Evolutionary conservation across 768 basidiomycete species (phyloP), one percentile per base, ranked within the genome.

Genomic region (Scleroderma citrinum): DNA sequence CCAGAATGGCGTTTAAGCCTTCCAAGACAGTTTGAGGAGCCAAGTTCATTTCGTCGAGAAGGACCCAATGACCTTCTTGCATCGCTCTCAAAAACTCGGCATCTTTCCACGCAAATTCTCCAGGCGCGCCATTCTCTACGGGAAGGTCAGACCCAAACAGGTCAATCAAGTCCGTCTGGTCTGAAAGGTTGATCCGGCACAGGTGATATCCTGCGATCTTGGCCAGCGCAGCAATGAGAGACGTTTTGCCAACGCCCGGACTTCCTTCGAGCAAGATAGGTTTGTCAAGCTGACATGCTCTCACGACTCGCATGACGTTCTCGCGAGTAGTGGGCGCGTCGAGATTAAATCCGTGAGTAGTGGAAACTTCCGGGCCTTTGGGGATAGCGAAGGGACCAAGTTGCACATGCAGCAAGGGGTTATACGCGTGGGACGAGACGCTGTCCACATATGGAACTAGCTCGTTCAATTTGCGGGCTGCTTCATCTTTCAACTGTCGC

Each of bases 11-110:
- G 61, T 99, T 99, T 35, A 99, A 78, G 24, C 96, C 96, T 69
- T 99, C 96, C 2, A 99, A 80, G 5, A 99, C 86, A 0, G 96
- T 85, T 61, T 99, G 95, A 26, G 95, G 91, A 0, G 95, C 95
- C 34, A 99, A 76, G 62, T 99, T 99, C 96, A 99, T 98, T 65
- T 99, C 96, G 62, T 99, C 96, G 10, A 99, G 77, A 6, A 99
- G 80, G 5, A 98, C 95, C 96, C 96, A 99, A 51, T 91, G 83
- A 1, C 96, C 96, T n/a, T 87, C 78, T 62, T 96, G 92, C 69
- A 99, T 69, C 1, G 96, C 94, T 50, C 79, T 82, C 36, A 99
- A 73, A 64, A 99, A 99, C 49, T 95, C 93, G 0, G 95, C 96
- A 55, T 98, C 92, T 66, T 86, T 91, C 96, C 96, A 99, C 2